Evolutionary conservation across 495 filamentous ascomycete genomes (phyloP), one percentile per base, ranked within the genome.

Genomic region (Aspergillus biplanus): DNA sequence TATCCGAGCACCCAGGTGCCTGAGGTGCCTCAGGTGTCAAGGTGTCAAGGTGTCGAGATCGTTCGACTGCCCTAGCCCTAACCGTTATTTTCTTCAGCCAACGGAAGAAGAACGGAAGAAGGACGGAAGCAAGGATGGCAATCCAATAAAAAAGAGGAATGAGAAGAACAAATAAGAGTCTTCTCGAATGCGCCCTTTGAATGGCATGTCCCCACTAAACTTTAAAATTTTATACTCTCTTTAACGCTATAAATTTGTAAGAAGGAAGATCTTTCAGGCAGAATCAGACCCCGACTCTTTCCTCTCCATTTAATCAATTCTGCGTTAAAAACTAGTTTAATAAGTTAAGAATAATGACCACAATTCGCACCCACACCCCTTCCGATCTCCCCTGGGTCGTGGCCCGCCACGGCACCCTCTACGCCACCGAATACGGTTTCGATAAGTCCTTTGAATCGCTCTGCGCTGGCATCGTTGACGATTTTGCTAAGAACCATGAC

Each of bases 311-410:
- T 8, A 39, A 39, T 39, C 13, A 39, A 39, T 3, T 13, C 37
- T 13, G 13, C 37, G 37, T 39, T 12, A 44, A 8, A 44, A 44
- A 44, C 21, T 27, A 44, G 7, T 12, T 12, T 12, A 50, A 7
- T 9, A 27, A 50, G 27, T 27, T 21, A 27, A 27, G 11, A n/a
- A 50, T 49, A 18, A 6, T 18, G 5, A 8, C 27, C 44, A 48
- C 46, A 44, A 16, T 68, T 3, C 58, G 62, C 42, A 66, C 58
- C 57, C 68, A 71, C 58, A 66, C 65, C 39, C 59, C 71, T 5
- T 67, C 66, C 9, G 73, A 75, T 35, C 70, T 75, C 44, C 66
- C 67, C 6, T 73, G 66, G 67, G 71, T 76, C 8, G 62, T 67
- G 18, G 54, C 69, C 60, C 69, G 70, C 4, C 73, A 70, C 33